Percentiles rank a stretch among this genome's conserved stretches.
These are phyloP conservation scores for Isoetes taiwanensis DNA, from an alignment of 75 land plant species.

Conservation along the genomic window DNA sequence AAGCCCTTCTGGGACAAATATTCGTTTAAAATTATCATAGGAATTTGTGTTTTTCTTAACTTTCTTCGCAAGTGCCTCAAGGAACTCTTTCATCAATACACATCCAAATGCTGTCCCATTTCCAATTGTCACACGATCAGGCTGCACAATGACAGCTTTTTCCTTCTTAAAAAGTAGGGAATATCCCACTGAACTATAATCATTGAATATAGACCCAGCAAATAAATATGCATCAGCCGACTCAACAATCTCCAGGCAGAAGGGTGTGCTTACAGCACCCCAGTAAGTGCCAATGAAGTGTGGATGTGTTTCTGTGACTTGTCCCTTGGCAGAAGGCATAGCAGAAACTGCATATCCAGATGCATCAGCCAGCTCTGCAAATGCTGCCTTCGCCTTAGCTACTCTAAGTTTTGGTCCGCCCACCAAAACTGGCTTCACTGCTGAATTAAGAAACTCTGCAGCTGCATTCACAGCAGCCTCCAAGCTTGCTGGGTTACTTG, in stretches of 20 bases:
- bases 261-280: conserved; percentile 61
- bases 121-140: conserved; percentile 47
- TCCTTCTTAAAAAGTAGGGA: conserved; percentile 60
- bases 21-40: conserved; percentile 13
- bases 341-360: conserved; percentile 54
- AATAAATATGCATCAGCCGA: conserved; percentile 71
- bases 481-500: conserved; percentile 41
- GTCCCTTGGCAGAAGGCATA: conserved; percentile 65
- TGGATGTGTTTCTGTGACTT: conserved; percentile 49
- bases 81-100: conserved; percentile 49
- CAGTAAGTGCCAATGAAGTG: conserved; percentile 79
- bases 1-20: conserved; percentile 21
- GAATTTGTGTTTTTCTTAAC: conserved; percentile 33
- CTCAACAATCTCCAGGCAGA: conserved; percentile 63
- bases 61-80: conserved; percentile 40
- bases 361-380: conserved; percentile 41
- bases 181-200: conserved; percentile 78
- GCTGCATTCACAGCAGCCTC: conserved; percentile 59
- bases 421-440: conserved; percentile 60
- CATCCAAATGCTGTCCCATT: conserved; percentile 35
- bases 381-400: conserved; percentile 40
- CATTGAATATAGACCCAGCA: conserved; percentile 63
- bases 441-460: conserved; percentile 47
- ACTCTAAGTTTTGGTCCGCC: conserved; percentile 58
- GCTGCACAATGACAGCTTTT: conserved; percentile 48